A percentile compares a stretch with the other conserved stretches of the same genome.
These are phyloP conservation scores for Halophytophthora polymorphica DNA, from an alignment of 352 stramenopile species.

Conservation along the genomic window DNA sequence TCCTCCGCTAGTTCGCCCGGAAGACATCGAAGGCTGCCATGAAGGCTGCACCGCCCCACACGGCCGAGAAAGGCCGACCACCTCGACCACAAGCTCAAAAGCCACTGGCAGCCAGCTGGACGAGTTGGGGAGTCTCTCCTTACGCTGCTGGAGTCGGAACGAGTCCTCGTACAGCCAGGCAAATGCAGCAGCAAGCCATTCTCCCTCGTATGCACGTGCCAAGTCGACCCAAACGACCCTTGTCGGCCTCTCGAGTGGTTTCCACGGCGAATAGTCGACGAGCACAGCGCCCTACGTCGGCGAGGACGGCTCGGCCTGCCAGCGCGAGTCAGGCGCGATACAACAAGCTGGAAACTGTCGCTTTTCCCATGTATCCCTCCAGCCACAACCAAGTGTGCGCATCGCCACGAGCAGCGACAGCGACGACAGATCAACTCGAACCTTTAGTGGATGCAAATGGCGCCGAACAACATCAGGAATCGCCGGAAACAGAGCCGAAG, in stretches of 20 bases:
- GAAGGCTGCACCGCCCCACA: neutral
- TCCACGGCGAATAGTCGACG: conserved; percentile 21
- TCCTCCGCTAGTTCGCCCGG: neutral
- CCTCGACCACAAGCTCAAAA: conserved; percentile 21
- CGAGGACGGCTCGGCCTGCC: conserved; percentile 19
- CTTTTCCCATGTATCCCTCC: conserved; percentile 21
- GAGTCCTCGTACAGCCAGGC: conserved; percentile 33
- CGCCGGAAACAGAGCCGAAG: conserved; percentile 4
- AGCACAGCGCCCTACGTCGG: conserved; percentile 9
- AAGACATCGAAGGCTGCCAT: conserved; percentile 7
- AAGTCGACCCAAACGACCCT: conserved; percentile 27
- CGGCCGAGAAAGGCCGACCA: conserved; percentile 10
- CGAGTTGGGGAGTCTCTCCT: conserved; percentile 13
- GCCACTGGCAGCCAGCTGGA: conserved; percentile 14
- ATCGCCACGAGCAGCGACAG: conserved; percentile 6
- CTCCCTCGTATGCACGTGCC: neutral
- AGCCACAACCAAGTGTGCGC: conserved; percentile 13
- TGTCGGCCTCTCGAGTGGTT: conserved; percentile 32
- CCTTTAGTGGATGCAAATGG: too few species aligned
- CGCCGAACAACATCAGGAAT: neutral
- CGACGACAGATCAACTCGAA: neutral
- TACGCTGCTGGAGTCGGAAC: conserved; percentile 18
- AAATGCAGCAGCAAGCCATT: conserved; percentile 9
- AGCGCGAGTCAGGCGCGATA: conserved; percentile 39
- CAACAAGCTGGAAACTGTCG: conserved; percentile 24